Conservation (phyloP, 2,329 filamentous ascomycete genomes). For the Sphaerulina musiva region DNA sequence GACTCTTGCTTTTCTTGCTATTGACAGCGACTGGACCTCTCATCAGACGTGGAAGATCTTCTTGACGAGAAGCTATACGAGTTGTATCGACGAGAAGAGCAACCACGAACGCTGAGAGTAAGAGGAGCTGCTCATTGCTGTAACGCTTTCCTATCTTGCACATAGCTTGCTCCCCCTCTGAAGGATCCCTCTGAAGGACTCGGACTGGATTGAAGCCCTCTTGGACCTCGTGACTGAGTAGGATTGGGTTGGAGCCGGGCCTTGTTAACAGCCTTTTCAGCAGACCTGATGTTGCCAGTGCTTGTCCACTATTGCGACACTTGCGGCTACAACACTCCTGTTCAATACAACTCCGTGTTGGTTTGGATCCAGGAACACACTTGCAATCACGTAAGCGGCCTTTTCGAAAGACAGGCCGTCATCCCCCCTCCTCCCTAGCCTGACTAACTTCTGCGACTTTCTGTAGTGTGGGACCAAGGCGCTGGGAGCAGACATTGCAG, state of each 20-base stretch:
- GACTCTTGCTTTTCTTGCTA: constrained; percentile 9
- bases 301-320: constrained; percentile 30
- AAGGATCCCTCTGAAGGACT: neutral
- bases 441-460: constrained; percentile 20
- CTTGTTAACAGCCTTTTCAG: neutral
- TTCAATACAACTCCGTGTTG: constrained; percentile 36
- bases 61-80: constrained; percentile 26
- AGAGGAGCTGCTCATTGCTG: constrained; percentile 11
- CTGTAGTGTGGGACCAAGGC: constrained; percentile 40
- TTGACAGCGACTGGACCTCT: constrained; percentile 12
- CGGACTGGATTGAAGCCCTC: neutral
- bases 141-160: constrained; percentile 9
- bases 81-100: constrained; percentile 23
- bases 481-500: constrained; percentile 40
- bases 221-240: neutral
- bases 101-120: constrained; percentile 11
- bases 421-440: constrained; percentile 4
- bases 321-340: constrained; percentile 32
- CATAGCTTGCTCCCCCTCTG: constrained; percentile 10
- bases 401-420: constrained; percentile 19
- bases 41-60: constrained; percentile 12
- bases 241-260: neutral
- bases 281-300: constrained; percentile 22
- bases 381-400: constrained; percentile 42
- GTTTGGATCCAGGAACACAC: constrained; percentile 41